Evolutionary conservation across 2,329 filamentous ascomycete species (phyloP), one percentile per base, ranked within the genome.

Genomic region (Taxawa tesnikishii): DNA sequence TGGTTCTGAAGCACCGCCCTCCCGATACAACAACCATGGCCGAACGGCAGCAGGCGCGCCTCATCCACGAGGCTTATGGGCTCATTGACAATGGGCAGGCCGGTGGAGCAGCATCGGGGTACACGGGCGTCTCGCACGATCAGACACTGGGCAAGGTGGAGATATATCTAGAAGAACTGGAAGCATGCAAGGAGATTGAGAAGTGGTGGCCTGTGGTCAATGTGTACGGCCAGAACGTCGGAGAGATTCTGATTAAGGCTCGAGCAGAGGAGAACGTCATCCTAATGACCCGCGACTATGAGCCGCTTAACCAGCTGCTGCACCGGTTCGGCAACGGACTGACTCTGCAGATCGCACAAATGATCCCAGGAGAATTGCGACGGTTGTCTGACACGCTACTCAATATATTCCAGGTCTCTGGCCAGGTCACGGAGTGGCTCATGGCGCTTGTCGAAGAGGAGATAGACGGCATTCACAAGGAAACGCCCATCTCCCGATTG

Each of bases 351-450:
- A 82, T 98, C 43, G 77, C 84, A 3, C 73, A 82, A 27, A 73
- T 81, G 34, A 67, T 94, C 33, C 80, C 84, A 1, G 73, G 75
- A 3, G 81, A 84, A 47, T 64, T 94, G 19, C 79, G 80, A 32
- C 70, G 74, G n/a, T 56, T 96, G 6, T 82, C 85, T 2, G 87
- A 94, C 50, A 76, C 81, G 16, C 73, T 96, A 23, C 62, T 96
- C 41, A 92, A 96, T 51, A 93, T 98, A 32, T 98, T 88, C 47
- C 90, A 98, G 50, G 87, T 93, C 3, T 88, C 85, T 3, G 84
- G 83, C 0, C 73, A 74, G 23, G 81, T 83, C 3, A 70, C 71
- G 26, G 84, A 94, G 37, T 98, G 90, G 90, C 69, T 98, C 14
- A 90, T 84, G 66, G 78, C 83, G 3, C 64, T 98, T 25, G 83